Conservation (phyloP, 805 yeast genomes). For the Candida peoriensis region DNA sequence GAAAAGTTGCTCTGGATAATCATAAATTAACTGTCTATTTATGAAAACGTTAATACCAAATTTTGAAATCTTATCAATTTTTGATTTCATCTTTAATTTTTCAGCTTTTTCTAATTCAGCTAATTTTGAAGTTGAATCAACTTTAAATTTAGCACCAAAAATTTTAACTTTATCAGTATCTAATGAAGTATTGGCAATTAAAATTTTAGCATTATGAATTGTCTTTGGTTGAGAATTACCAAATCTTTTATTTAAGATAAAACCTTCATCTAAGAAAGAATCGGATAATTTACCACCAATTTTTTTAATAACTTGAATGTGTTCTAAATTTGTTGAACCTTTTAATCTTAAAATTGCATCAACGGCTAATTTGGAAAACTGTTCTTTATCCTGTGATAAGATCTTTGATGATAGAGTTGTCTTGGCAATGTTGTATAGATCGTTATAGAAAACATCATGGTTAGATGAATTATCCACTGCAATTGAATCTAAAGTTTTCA, state of each 20-base stretch:
- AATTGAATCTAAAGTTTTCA: slow-evolving; percentile 66
- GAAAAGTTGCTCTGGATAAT: slow-evolving; percentile 95
- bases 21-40: slow-evolving; percentile 94
- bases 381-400: slow-evolving; percentile 88
- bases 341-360: slow-evolving; percentile 88
- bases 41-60: slow-evolving; percentile 88
- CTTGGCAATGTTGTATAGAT: slow-evolving; percentile 80
- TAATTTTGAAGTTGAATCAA: slow-evolving; percentile 88
- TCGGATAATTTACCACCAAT: slow-evolving; percentile 90
- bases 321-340: slow-evolving; percentile 86
- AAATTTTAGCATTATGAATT: slow-evolving; percentile 75
- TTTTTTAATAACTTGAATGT: slow-evolving; percentile 89
- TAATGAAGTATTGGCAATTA: slow-evolving; percentile 92
- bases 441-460: slow-evolving; percentile 66
- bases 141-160: slow-evolving; percentile 96
- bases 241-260: slow-evolving; percentile 83
- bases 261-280: slow-evolving; percentile 94
- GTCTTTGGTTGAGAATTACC: slow-evolving; percentile 93
- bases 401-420: slow-evolving; percentile 93
- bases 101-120: slow-evolving; percentile 94
- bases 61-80: slow-evolving; percentile 83
- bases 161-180: slow-evolving; percentile 97
- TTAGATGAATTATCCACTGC: slow-evolving; percentile 77
- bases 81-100: slow-evolving; percentile 84
- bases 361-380: slow-evolving; percentile 86